Evolutionary conservation across 2,329 filamentous ascomycete species (phyloP).

Genomic region (Penicillium sp.): DNA sequence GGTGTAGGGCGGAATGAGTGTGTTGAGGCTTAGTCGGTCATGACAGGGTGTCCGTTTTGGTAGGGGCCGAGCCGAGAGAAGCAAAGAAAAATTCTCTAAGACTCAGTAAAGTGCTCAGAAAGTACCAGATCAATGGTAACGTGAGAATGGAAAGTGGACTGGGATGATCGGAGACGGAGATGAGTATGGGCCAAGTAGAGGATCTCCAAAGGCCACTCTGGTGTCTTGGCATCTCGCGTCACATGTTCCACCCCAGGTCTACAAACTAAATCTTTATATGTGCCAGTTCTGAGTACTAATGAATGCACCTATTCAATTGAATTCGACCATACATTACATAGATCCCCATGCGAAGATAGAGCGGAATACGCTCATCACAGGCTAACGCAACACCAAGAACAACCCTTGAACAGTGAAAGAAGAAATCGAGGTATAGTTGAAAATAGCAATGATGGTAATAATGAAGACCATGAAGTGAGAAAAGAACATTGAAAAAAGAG

Average conservation of each 20-base stretch:
- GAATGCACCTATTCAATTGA: background rate
- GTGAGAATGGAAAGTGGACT: background rate
- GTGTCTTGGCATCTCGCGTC: constrained; percentile 30
- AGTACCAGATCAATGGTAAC: background rate
- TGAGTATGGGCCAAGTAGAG: background rate
- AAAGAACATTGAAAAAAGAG: constrained; percentile 8
- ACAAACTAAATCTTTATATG: background rate
- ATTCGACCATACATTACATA: background rate
- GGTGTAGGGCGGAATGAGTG: background rate
- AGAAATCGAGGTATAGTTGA: constrained; percentile 19
- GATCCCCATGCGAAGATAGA: constrained; percentile 1
- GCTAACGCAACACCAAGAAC: constrained; percentile 12
- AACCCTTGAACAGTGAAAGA: constrained; percentile 4
- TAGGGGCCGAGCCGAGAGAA: background rate
- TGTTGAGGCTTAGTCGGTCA: constrained; percentile 8
- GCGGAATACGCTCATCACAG: background rate
- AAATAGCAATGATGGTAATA: constrained; percentile 9
- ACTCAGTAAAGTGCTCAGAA: background rate
- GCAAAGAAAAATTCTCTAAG: background rate
- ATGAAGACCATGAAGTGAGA: background rate
- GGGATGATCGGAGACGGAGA: constrained; percentile 3
- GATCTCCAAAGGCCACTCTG: constrained; percentile 33
- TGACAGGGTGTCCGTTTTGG: constrained; percentile 7
- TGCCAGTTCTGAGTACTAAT: background rate
- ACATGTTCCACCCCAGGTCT: constrained; percentile 21